These are phyloP conservation scores for Paramecium sexaurelia DNA, from an alignment of 73 alveolate species.

Conservation along the genomic window DNA sequence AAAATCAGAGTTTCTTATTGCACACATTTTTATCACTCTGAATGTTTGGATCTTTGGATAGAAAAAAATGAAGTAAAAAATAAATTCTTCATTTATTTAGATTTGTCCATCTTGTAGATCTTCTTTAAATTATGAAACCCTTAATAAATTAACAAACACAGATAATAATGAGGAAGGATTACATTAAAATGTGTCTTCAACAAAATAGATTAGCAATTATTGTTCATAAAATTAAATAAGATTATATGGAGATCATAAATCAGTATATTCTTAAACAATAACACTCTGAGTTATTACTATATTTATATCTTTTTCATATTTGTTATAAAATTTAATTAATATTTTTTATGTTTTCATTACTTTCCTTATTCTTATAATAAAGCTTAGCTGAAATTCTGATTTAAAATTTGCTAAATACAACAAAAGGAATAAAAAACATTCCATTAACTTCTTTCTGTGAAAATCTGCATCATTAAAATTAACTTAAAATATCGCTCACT, in stretches of 20 bases:
- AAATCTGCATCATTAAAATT: background rate
- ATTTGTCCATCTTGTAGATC: background rate
- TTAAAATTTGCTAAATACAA: background rate
- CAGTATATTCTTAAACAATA: background rate
- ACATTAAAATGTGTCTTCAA: background rate
- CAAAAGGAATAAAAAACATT: background rate
- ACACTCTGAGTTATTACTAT: background rate
- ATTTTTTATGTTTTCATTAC: background rate
- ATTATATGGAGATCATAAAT: background rate
- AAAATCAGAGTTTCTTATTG: conserved; percentile 48
- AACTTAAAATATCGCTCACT: background rate
- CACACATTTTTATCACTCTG: conserved; percentile 45
- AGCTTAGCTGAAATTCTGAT: background rate
- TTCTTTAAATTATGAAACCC: background rate
- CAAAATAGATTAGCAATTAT: background rate
- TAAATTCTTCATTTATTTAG: background rate
- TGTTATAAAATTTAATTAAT: background rate
- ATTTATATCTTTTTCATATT: background rate
- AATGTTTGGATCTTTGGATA: conserved; percentile 55
- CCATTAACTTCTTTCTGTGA: background rate
- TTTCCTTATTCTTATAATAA: background rate
- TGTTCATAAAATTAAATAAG: background rate
- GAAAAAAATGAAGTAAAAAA: conserved; percentile 11
- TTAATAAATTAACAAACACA: background rate
- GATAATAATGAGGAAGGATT: background rate